Conservation (phyloP, 225 moss, liverwort and hornwort species). For the Straminergon stramineum region DNA sequence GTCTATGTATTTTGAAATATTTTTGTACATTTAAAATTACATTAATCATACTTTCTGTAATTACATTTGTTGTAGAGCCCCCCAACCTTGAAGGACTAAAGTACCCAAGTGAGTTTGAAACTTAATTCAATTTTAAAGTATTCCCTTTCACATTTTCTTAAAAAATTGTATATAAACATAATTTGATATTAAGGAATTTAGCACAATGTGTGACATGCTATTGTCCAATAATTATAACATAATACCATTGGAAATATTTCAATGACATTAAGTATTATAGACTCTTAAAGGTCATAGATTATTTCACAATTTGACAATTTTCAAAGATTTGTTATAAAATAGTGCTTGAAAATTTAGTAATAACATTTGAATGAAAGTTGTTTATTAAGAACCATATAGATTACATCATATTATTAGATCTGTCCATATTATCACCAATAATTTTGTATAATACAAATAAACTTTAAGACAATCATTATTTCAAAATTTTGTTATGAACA, state of each 20-base stretch:
- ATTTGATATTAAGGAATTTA: not conserved
- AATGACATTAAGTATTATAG: not conserved
- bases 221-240: not conserved
- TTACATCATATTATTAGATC: too few relatives aligned
- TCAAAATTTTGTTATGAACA: too few relatives aligned
- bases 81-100: rapidly evolving
- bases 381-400: too few relatives aligned
- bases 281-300: rapidly evolving
- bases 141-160: not conserved
- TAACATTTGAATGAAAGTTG: too few relatives aligned
- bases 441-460: too few relatives aligned
- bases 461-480: too few relatives aligned
- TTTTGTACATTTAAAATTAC: not conserved
- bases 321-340: too few relatives aligned
- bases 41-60: not conserved
- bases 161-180: not conserved
- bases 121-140: not conserved
- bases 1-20: not conserved
- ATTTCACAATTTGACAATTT: not conserved
- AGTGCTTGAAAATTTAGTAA: too few relatives aligned
- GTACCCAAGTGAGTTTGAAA: not conserved
- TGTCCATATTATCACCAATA: too few relatives aligned
- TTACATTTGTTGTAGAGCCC: not conserved
- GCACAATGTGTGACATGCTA: too few relatives aligned
- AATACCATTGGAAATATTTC: not conserved